phyloP scores from a whole-genome alignment of 2,329 filamentous ascomycete genomes.

The Aspergillus candidus region DNA sequence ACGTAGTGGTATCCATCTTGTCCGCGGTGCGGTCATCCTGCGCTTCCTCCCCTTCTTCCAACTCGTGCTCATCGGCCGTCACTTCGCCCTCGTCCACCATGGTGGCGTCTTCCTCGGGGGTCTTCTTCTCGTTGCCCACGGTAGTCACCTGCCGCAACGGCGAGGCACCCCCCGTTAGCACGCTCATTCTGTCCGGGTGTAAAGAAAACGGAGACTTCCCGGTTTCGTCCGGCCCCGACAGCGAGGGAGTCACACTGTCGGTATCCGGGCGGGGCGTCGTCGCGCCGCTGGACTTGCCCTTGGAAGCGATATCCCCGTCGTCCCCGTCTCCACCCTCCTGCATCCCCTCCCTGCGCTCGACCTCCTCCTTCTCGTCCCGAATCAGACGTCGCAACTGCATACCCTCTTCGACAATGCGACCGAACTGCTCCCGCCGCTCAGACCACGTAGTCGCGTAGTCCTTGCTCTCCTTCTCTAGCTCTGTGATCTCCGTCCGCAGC shows the following conservation, averaged over 20 bases:
- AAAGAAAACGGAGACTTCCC: slow-evolving; percentile 19
- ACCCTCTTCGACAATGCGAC: slow-evolving; percentile 83
- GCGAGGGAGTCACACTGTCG: slow-evolving; percentile 37
- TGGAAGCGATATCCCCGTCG: slow-evolving; percentile 46
- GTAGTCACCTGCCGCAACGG: slow-evolving; percentile 34
- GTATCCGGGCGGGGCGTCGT: slow-evolving; percentile 47
- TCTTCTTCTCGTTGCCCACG: slow-evolving; percentile 33
- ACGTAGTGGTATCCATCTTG: slow-evolving; percentile 63
- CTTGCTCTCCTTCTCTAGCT: slow-evolving; percentile 76
- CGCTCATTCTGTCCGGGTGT: slow-evolving; percentile 28
- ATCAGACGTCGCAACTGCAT: slow-evolving; percentile 78
- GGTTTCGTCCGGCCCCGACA: slow-evolving; percentile 29
- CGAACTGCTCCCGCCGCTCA: slow-evolving; percentile 80
- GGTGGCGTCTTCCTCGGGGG: slow-evolving; percentile 50
- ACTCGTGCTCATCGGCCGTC: slow-evolving; percentile 33
- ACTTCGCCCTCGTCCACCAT: slow-evolving; percentile 52
- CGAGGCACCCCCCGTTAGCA: slow-evolving; percentile 27
- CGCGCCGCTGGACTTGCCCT: slow-evolving; percentile 42
- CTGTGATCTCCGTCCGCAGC: slow-evolving; percentile 79
- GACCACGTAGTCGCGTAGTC: slow-evolving; percentile 78
- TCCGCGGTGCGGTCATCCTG: slow-evolving; percentile 46
- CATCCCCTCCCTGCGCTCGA: slow-evolving; percentile 78
- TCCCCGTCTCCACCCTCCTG: slow-evolving; percentile 57
- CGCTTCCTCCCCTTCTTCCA: slow-evolving; percentile 46
- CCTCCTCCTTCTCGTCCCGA: slow-evolving; percentile 91